phyloP scores from a whole-genome alignment of 1,284 basidiomycete genomes.

The Gymnopus androsaceus region DNA sequence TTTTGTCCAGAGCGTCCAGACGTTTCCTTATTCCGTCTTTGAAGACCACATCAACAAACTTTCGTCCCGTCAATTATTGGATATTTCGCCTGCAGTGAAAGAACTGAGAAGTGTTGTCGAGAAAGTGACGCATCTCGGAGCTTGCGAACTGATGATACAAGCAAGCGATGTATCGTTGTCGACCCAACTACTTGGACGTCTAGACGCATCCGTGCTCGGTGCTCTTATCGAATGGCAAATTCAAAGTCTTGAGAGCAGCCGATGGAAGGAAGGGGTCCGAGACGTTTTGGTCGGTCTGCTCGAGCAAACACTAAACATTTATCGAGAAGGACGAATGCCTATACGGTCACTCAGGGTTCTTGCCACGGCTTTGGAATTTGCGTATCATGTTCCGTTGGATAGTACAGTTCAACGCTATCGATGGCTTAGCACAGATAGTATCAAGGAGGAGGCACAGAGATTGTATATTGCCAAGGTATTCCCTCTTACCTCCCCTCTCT shows the following conservation, averaged over 20 bases:
- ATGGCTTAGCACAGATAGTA: constrained; percentile 27
- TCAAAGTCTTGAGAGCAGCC: constrained; percentile 48
- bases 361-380: constrained; percentile 51
- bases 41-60: constrained; percentile 32
- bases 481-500: constrained; percentile 15
- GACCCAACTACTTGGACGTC: constrained; percentile 14
- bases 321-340: constrained; percentile 48
- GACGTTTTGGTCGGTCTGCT: constrained; percentile 44
- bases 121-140: constrained; percentile 62
- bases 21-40: constrained; percentile 54
- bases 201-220: constrained; percentile 41
- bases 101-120: constrained; percentile 64
- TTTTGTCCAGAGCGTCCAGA: constrained; percentile 51
- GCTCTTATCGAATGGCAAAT: constrained; percentile 65
- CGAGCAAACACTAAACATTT: constrained; percentile 50
- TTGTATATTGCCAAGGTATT: constrained; percentile 46
- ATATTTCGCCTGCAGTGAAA: constrained; percentile 41
- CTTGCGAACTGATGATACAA: constrained; percentile 61
- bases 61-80: constrained; percentile 36
- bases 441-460: constrained; percentile 43
- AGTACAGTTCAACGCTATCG: not conserved
- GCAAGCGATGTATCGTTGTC: constrained; percentile 49
- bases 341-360: constrained; percentile 56
- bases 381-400: constrained; percentile 36
- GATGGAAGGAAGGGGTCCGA: constrained; percentile 56